Base-by-base conservation (phyloP, 257 asterid genomes). In the Anisodus acutangulus region DNA sequence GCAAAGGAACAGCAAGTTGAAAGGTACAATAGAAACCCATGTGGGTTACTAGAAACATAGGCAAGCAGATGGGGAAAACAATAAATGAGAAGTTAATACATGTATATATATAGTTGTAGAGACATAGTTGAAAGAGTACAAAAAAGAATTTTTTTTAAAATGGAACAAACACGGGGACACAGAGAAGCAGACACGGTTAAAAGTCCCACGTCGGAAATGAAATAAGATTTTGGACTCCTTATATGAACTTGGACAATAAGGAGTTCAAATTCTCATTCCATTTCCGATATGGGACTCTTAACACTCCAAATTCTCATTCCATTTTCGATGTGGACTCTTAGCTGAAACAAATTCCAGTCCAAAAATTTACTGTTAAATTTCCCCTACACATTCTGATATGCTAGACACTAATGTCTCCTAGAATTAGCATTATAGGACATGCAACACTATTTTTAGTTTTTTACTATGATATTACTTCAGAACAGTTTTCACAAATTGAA, bases 381-480 rank as follows among this genome's bases (percentile, higher is more conserved):
- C 54, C 17, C 72, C 17, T 39, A 54, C 39, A n/a, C 37, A 22
- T 17, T 22, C 63, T 64, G 9, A 43, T 8, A 39, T 6, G 8
- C 4, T 59, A 59, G 31, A 9, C 66, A 17, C 11, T 59, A 17
- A 17, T 59, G 26, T 11, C 15, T 16, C 37, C 82, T 53, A 3
- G 60, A 72, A 49, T 78, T 86, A 87, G 63, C 87, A 85, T 88
- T 86, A 84, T 82, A 35, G 57, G 87, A 60, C 87, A 90, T 85
- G 90, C 84, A 88, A 82, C 78, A 70, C n/a, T 3, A 41, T 41
- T 70, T 66, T 70, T 47, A 3, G 31, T 26, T 41, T 70, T 66
- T 70, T 47, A 3, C 43, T 26, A 53, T 2, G 51, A 26, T 59
- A 59, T 59, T 19, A 6, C 66, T 59, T 59, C 3, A n/a, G 4